These are phyloP conservation scores for Ascochyta lentis DNA, from an alignment of 2,329 filamentous ascomycete species.

Conservation along the genomic window DNA sequence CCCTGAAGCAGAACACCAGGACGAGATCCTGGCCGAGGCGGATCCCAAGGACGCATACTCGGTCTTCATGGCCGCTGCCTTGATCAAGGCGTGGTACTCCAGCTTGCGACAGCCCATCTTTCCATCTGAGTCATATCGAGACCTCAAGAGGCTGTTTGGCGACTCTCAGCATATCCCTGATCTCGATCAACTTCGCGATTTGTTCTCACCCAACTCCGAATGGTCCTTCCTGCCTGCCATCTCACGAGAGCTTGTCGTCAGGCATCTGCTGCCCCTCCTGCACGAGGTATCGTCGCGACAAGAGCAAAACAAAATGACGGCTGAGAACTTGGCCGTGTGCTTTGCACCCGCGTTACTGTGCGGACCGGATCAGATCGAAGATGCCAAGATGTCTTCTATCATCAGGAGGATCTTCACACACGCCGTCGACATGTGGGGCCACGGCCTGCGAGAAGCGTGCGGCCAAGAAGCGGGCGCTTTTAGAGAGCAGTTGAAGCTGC, in stretches of 20 bases:
- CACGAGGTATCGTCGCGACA: slow-evolving; percentile 54
- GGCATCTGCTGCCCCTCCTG: slow-evolving; percentile 62
- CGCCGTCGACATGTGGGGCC: slow-evolving; percentile 55
- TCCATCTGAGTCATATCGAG: slow-evolving; percentile 56
- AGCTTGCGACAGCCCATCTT: slow-evolving; percentile 61
- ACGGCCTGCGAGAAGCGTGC: slow-evolving; percentile 53
- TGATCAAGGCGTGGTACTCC: slow-evolving; percentile 65
- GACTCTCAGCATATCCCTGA: slow-evolving; percentile 48
- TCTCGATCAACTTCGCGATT: slow-evolving; percentile 53
- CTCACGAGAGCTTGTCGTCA: slow-evolving; percentile 56
- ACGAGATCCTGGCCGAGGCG: slow-evolving; percentile 55
- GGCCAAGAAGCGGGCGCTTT: slow-evolving; percentile 49
- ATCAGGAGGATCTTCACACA: slow-evolving; percentile 58
- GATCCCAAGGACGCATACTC: slow-evolving; percentile 60
- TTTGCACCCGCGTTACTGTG: slow-evolving; percentile 61
- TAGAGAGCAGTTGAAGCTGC: slow-evolving; percentile 49
- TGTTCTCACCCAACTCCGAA: slow-evolving; percentile 55
- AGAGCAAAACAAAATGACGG: slow-evolving; percentile 62
- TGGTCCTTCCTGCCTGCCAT: slow-evolving; percentile 55
- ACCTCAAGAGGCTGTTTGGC: slow-evolving; percentile 53
- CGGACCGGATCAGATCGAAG: slow-evolving; percentile 61
- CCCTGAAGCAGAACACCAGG: slow-evolving; percentile 41
- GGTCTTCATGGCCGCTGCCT: slow-evolving; percentile 59
- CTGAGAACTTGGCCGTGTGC: slow-evolving; percentile 61
- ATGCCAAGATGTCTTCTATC: slow-evolving; percentile 61